Evolutionary conservation across 345 rosid species (phyloP), one percentile per base, ranked within the genome.

Genomic region (Salix suchowensis): DNA sequence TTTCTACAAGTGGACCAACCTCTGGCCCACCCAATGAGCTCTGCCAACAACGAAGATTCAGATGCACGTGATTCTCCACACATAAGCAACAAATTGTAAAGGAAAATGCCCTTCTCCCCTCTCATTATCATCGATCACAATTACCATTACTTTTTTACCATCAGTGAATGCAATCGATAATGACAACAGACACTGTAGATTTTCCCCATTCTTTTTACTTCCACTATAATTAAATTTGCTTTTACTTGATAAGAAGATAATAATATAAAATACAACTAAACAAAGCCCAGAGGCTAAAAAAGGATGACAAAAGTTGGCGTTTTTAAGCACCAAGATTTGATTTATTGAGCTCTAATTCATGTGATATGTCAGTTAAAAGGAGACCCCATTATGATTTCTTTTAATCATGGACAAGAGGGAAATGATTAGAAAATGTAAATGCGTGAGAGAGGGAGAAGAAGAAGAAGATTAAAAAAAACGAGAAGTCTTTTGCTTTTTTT

Each of bases 341-440:
- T 78, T 70, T 76, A 66, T 76, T 36, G 28, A 12, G 50, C n/a
- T 24, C 44, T 30, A 64, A 67, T 68, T 70, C 83, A 81, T 72
- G 76, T 69, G 74, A 32, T 6, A 34, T 75, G 82, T 62, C 83
- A 62, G 70, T 64, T 36, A 74, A 82, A 79, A 72, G 50, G 32
- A 36, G 73, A 61, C 54, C 68, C 68, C 68, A 61, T 84, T 52
- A 82, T 81, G 70, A 76, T 76, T 74, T 71, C 69, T 61, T 23
- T 67, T 42, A 70, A 84, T 81, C 36, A 76, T 71, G 68, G 76
- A 39, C 46, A 36, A 67, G 39, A n/a, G 58, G 8, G 15, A 71
- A 37, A 26, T 24, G 50, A 39, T 7, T 26, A 66, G 40, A 36
- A 14, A 36, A 36, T 66, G 69, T 30, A 23, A 37, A 42, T 19